Evolutionary conservation across 108 stramenopile genomes (phyloP), one percentile per base, ranked within the genome.

Genomic region (Nannochloropsis gaditana): DNA sequence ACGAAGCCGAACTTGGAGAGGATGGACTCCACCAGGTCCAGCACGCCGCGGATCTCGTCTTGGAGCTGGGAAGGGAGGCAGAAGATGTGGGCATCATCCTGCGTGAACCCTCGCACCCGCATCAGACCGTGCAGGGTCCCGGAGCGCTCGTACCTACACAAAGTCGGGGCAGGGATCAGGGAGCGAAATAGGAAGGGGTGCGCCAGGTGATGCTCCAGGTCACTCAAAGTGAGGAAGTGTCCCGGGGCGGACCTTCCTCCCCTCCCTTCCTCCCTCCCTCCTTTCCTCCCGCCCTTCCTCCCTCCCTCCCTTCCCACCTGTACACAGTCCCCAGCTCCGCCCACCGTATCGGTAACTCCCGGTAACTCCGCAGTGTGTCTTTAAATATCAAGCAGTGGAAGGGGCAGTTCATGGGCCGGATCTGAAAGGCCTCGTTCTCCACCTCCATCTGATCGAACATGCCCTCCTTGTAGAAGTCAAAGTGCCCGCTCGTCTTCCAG

Each of bases 331-430:
- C 97, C 41, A 97, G 92, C 89, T 97, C 97, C 5, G 93, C 97
- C 96, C 96, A 97, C 80, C 97, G 93, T 85, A 96, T 93, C 19
- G 97, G 97, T 83, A 97, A 91, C 73, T 97, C 97, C 80, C 97
- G 94, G 90, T 96, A 97, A 31, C 94, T 95, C 45, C 96, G 93
- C 81, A 95, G 89, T 42, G 93, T 91, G 90, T 96, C 95, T 90
- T 96, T 96, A 90, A 93, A 97, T 90, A 98, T 92, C 42, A 98
- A 90, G 89, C 97, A 98, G 88, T 99, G 99, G 9, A 95, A 98
- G 79, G 99, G 99, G 87, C 99, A 99, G 91, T 99, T 99, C 99
- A 99, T 99, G 45, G 99, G 99, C 89, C 98, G 98, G 92, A 98
- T 94, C 90, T 98, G 97, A 87, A 96, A 98, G 79, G 91, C 84